Evolutionary conservation across 139 green algal genomes (phyloP).

Genomic region (Coelastrella sp.): DNA sequence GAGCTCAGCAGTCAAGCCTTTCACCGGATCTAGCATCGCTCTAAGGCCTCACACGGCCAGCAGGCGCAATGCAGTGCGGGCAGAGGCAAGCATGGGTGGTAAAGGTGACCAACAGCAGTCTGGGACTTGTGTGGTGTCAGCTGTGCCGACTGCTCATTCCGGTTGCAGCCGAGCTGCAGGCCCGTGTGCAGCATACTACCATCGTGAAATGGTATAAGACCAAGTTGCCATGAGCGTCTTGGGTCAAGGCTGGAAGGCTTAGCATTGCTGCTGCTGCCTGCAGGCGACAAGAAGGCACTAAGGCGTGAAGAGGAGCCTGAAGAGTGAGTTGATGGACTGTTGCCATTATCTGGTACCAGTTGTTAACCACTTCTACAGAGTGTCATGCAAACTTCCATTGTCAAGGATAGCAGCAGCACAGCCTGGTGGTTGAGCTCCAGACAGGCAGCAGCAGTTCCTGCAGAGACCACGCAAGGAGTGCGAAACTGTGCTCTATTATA

Average conservation of each 20-base stretch:
- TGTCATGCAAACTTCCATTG: too few species aligned
- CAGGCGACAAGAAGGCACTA: constrained; percentile 41
- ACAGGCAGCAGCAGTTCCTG: too few species aligned
- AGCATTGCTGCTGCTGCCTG: background rate
- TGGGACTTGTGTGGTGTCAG: background rate
- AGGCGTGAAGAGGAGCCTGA: constrained; percentile 50
- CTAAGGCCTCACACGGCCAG: background rate
- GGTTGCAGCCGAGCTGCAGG: background rate
- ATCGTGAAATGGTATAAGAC: background rate
- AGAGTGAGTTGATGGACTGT: constrained; percentile 27
- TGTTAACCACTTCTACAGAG: too few species aligned
- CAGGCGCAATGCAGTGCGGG: constrained; percentile 15
- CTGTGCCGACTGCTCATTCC: background rate
- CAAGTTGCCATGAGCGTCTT: too few species aligned
- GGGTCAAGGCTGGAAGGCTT: too few species aligned
- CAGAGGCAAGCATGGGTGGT: constrained; percentile 1
- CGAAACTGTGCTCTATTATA: too few species aligned
- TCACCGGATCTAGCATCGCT: background rate
- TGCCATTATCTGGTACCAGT: background rate
- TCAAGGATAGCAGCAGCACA: too few species aligned
- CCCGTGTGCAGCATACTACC: background rate
- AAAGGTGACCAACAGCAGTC: background rate
- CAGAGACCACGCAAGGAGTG: too few species aligned
- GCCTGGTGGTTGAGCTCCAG: too few species aligned
- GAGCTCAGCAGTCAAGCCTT: background rate